Evolutionary conservation across 192 early-diverging fungal genomes (phyloP), one percentile per base, ranked within the genome.

Genomic region (Rhizophagus clarus): DNA sequence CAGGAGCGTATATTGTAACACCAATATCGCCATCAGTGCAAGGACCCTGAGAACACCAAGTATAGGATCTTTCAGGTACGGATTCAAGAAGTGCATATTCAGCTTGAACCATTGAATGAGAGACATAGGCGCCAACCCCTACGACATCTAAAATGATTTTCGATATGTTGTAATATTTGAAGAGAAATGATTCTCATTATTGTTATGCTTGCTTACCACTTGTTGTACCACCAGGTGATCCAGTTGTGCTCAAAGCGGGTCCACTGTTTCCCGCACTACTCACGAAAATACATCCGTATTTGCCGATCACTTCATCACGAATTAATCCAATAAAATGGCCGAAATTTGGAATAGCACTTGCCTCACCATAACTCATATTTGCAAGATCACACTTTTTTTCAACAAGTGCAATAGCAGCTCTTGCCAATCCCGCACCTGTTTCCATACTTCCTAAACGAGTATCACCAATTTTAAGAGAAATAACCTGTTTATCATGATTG

Each of bases 391-490:
- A 88, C 69, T 88, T 86, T 76, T 89, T 85, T 76, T 92, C 87
- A 34, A 92, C 87, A 24, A 95, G 86, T 74, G 94, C 93, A 47
- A 86, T 90, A 45, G 91, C 93, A 0, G 96, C 96, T 62, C 97
- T 91, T 3, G 94, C 92, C 56, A 99, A 87, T 9, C 90, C 93
- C 4, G 89, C 85, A 5, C 93, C 92, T 10, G 97, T 97, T 82
- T 99, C 97, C 90, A 95, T 92, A 37, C 90, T 89, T 6, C 85
- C 87, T 32, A 90, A 81, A 28, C 94, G 90, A 40, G 80, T 85
- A 80, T 99, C 96, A 32, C 97, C 96, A 83, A 99, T 97, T 82
- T 94, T 94, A 63, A 99, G 88, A 26, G 96, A 97, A 47, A 99
- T 85, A 74, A 99, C 88, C 87, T 77, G 49, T 20, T 70, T 11